Base-by-base conservation (phyloP, 495 filamentous ascomycete genomes). In the Daldinia grandis region DNA sequence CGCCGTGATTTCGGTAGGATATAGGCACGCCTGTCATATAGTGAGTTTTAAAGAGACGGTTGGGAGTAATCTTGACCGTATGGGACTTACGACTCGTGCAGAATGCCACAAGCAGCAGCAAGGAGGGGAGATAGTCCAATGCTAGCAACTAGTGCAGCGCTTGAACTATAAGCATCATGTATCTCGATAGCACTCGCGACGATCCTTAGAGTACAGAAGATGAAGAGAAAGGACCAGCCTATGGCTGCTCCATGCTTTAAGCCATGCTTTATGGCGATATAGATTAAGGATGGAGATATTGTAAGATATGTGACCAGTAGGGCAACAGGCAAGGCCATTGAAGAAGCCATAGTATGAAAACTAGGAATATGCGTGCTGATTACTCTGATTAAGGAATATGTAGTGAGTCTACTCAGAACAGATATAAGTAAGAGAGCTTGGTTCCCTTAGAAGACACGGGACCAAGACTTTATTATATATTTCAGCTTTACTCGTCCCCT, bases 61-160 rank as follows among this genome's bases (percentile, higher is more conserved):
- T 57, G 37, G 24, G 62, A 5, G 31, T 25, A 17, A 10, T 47
- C 40, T 7, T 47, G 35, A 2, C 5, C 19, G 15, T 33, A 12
- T 47, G 0, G 3, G 21, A 72, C 81, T 66, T 62, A 84, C 83
- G 80, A 74, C 70, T 84, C 81, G 50, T 81, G 79, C 0, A 84
- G 69, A 31, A 83, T 61, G 0, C 80, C 79, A 66, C 71, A 72
- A 5, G 66, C 51, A 0, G 76, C 77, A 19, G 83, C 74, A n/a
- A 85, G 71, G 6, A 85, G 69, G 15, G 83, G 82, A 0, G 80
- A 82, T 4, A 84, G 62, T 4, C 83, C 83, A 42, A 85, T 78
- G 37, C 77, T 81, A 1, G 75, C 73, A 14, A 85, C 74, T 10
- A 83, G 71, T 24, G 74, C 66, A 5, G 79, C 81, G 10, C 72